Base-by-base conservation (phyloP, 108 stramenopile species). In the Nitzschia sp. region DNA sequence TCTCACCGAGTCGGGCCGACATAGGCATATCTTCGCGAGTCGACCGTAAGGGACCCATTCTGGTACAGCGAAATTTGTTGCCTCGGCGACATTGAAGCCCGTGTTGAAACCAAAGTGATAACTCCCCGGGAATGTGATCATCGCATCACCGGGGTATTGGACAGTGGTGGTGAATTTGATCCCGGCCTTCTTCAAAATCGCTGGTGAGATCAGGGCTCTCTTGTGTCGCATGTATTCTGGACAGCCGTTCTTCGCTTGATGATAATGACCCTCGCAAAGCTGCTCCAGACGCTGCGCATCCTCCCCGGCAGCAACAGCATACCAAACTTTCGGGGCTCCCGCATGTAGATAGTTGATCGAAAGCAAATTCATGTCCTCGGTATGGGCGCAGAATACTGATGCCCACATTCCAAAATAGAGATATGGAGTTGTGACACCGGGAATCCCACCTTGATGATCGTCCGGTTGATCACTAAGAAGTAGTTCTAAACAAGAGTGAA, bases 41-140 rank as follows among this genome's bases (percentile, higher is more conserved):
- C 78, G 69, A 11, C 97, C 97, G 47, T 80, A 69, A 19, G 87
- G 83, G 55, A 98, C 77, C 98, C 98, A 99, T 68, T 94, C 92
- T 26, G 96, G 94, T 1, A 94, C 86, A 44, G 91, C 97, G 52
- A 78, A 83, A 66, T 98, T 99, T 0, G 92, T 97, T 9, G 96
- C 89, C 73, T 99, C 98, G 1, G 98, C 98, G 61, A 96, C 68
- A 74, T 99, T 99, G 72, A 98, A 98, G 9, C 98, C 99, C 21
- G 90, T 85, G 75, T 98, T 98, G 86, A 99, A 97, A 27, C 99
- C 97, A 63, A 94, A 95, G 70, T 99, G 99, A 74, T 98, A 99
- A 29, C 92, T 73, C 26, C 86, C 93, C 3, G 99, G 97, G 59
- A 96, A 96, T 27, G 99, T 99, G 19, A 99, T 91, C 31, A 99